Evolutionary conservation across 306 rosid species (phyloP), one percentile per base, ranked within the genome.

Genomic region (Gynostemma pentaphyllum): DNA sequence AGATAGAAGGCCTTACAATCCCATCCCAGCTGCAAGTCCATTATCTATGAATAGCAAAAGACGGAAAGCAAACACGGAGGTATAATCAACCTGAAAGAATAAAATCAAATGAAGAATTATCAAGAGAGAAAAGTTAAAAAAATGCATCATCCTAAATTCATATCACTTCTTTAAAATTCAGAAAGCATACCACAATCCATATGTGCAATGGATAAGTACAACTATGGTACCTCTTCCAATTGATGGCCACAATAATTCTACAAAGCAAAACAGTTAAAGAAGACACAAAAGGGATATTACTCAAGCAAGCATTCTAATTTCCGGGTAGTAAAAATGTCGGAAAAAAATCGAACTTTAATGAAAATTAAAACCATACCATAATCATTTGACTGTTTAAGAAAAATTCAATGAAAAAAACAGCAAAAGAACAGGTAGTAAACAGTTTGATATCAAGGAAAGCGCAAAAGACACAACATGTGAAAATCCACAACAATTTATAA

Each of bases 1-100:
- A 63, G 65, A 70, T 40, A 32, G 62, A 72, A 77, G 78, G 72
- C 65, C 99, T 86, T 88, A 92, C 99, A 92, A 86, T 32, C 99
- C 99, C 99, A 92, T 92, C 82, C 99, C 99, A 1, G 90, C 80
- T 36, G 96, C 87, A 70, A 92, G 81, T 29, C 96, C 99, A 80
- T 92, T 88, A 76, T 92, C 99, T 19, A 92, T 85, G 74, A 88
- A 92, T 96, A 92, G 83, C 94, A 92, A 61, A 52, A 88, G 78
- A 62, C 99, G 94, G 73, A 92, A 92, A 71, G 82, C 84, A 74
- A 92, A 92, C 73, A 92, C 99, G 41, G 80, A 49, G 47, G 95
- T 79, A 72, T 92, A 92, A 69, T 92, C 99, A 75, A 92, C 99
- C 99, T 92, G 79, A 62, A 65, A 28, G 60, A 73, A 47, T 7